Evolutionary conservation across 805 yeast species (phyloP).

Genomic region (Zygotorulaspora danielsina): DNA sequence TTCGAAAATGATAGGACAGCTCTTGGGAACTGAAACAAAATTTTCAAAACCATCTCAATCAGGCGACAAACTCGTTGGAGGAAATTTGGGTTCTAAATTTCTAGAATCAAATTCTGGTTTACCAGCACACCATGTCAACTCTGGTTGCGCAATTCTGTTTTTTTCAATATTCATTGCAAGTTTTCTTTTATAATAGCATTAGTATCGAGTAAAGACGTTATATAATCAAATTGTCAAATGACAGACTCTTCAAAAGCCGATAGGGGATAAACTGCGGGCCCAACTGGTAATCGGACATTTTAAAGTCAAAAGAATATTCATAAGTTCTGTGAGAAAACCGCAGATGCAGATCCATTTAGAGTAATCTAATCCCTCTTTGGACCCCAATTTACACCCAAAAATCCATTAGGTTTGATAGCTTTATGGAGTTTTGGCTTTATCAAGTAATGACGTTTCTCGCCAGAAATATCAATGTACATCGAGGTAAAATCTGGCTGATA

Average conservation of each 20-base stretch:
- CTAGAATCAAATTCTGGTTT: constrained; percentile 8
- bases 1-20: not conserved
- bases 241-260: not conserved
- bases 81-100: not conserved
- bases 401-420: constrained; percentile 49
- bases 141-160: constrained; percentile 12
- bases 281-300: not conserved
- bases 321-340: too few relatives aligned
- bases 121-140: constrained; percentile 7
- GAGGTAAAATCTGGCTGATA: constrained; percentile 66
- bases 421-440: constrained; percentile 57
- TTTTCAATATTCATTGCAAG: constrained; percentile 31
- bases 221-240: not conserved
- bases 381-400: constrained; percentile 85
- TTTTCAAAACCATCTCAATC: not conserved
- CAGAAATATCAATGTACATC: constrained; percentile 72
- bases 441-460: constrained; percentile 61
- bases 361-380: constrained; percentile 50
- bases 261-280: not conserved
- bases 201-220: not conserved
- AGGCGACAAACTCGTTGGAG: too few relatives aligned
- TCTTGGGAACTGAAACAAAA: constrained; percentile 1
- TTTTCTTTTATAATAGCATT: constrained; percentile 4
- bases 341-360: too few relatives aligned
- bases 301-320: not conserved